Base-by-base conservation (phyloP, 176 grass and related monocot species). In the Eleusine coracana region DNA sequence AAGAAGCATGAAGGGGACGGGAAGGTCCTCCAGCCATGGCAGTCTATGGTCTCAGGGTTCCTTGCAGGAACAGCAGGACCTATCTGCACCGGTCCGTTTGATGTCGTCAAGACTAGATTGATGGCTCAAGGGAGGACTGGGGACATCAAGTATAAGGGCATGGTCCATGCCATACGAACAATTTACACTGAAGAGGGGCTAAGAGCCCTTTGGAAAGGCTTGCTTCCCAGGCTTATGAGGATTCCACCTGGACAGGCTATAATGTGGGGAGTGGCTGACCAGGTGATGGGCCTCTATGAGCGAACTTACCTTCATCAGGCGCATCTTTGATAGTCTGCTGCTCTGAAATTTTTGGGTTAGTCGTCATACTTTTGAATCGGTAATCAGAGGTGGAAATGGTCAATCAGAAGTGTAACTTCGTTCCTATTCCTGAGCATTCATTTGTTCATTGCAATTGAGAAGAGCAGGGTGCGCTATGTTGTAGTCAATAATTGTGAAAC, bases 161-260 rank as follows among this genome's bases (percentile, higher is more conserved):
- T 96, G 93, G 46, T 90, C 20, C 93, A 99, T 34, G 93, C 93
- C 0, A 96, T 99, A 44, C 87, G 42, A 60, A 99, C 91, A 61
- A 96, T 99, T 80, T 71, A 92, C 68, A 21, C 85, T 2, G 96
- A 99, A 71, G 96, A 99, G 85, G 96, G 96, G 20, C 27, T 94
- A 79, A 80, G 79, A 38, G 87, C 91, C 12, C 78, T 99, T 28
- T 99, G 96, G 96, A 99, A 89, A 85, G 93, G 96, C 51, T 90
- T 99, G 74, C 91, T 96, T 85, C 93, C 96, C 2, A 91, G 96
- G 83, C 96, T 99, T 31, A 96, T 96, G 96, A 93, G 96, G 89
- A 99, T 99, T 87, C 96, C 96, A 70, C 96, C 96, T 74, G 96
- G 96, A n/a, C 96, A 99, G 75, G 91, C 93, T 48, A 96, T 99